phyloP scores from a whole-genome alignment of 1,284 basidiomycete species.

The Fomes fomentarius region DNA sequence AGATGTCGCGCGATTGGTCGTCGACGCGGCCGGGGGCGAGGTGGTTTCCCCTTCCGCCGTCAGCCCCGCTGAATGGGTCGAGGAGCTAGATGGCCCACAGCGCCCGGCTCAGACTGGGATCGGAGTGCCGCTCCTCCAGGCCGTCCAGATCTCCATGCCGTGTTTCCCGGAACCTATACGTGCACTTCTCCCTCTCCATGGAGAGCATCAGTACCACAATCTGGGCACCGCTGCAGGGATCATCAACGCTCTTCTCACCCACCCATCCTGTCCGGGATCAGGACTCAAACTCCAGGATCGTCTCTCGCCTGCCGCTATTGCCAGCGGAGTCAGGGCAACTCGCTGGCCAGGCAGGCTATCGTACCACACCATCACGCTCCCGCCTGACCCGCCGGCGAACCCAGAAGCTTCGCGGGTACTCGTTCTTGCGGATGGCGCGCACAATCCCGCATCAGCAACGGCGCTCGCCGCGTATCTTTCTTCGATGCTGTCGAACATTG shows the following conservation, averaged over 20 bases:
- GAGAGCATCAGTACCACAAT: slow-evolving; percentile 85
- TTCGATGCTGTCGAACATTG: slow-evolving; percentile 36
- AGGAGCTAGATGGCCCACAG: slow-evolving; percentile 38
- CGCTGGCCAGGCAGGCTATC: slow-evolving; percentile 88
- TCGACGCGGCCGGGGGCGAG: slow-evolving; percentile 43
- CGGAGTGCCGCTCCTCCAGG: slow-evolving; percentile 45
- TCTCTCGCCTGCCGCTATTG: slow-evolving; percentile 53
- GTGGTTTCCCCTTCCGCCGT: slow-evolving; percentile 42
- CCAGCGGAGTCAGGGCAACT: slow-evolving; percentile 59
- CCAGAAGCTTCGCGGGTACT: slow-evolving; percentile 28
- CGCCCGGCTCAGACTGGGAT: slow-evolving; percentile 37
- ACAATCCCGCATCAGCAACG: slow-evolving; percentile 85
- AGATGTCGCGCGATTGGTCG: slow-evolving; percentile 42
- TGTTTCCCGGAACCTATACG: slow-evolving; percentile 46
- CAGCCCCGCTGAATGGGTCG: slow-evolving; percentile 39
- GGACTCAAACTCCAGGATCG: slow-evolving; percentile 32
- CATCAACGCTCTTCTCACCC: slow-evolving; percentile 62
- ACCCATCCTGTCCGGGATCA: slow-evolving; percentile 37
- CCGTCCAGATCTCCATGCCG: slow-evolving; percentile 44
- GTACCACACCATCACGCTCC: slow-evolving; percentile 49
- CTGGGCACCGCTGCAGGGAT: slow-evolving; percentile 71
- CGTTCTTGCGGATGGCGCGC: slow-evolving; percentile 91
- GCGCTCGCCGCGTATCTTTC: slow-evolving; percentile 77
- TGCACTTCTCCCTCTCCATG: slow-evolving; percentile 66
- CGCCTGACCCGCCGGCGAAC: slow-evolving; percentile 15